Evolutionary conservation across 108 stramenopile genomes (phyloP).

Genomic region (Cyclotella kingstonii): DNA sequence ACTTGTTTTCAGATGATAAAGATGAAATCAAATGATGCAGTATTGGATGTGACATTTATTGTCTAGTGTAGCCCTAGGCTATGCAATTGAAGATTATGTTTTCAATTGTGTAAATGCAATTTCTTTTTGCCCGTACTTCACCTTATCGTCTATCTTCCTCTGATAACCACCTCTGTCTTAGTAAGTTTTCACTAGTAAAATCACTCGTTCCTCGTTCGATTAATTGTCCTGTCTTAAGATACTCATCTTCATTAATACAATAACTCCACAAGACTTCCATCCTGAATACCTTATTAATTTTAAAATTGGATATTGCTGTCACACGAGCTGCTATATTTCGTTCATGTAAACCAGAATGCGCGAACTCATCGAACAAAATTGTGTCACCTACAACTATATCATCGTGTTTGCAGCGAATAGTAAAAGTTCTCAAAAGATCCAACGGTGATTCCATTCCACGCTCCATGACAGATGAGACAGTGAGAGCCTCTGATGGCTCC

Average conservation of each 20-base stretch:
- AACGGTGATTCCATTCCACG: neutral
- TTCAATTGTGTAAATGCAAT: too few relatives aligned
- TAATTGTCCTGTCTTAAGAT: neutral
- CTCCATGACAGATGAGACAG: neutral
- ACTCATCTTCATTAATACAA: neutral
- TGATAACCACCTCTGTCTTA: neutral
- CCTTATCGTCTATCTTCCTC: neutral
- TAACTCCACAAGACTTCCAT: neutral
- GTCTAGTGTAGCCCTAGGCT: too few relatives aligned
- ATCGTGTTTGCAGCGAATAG: neutral
- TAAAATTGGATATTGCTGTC: neutral
- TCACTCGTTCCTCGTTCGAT: neutral
- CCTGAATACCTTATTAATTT: neutral
- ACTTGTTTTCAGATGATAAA: too few relatives aligned
- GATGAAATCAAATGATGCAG: too few relatives aligned
- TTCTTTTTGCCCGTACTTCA: too few relatives aligned
- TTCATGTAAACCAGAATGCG: neutral
- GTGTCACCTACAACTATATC: neutral
- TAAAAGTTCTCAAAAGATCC: neutral
- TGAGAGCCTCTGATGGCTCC: neutral
- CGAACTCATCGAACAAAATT: neutral
- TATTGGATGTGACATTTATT: too few relatives aligned
- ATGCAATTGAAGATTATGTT: too few relatives aligned
- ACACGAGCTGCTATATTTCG: neutral
- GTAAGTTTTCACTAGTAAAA: neutral